Evolutionary conservation across 1,284 basidiomycete genomes (phyloP), one percentile per base, ranked within the genome.

Genomic region (Puccinia polysora): DNA sequence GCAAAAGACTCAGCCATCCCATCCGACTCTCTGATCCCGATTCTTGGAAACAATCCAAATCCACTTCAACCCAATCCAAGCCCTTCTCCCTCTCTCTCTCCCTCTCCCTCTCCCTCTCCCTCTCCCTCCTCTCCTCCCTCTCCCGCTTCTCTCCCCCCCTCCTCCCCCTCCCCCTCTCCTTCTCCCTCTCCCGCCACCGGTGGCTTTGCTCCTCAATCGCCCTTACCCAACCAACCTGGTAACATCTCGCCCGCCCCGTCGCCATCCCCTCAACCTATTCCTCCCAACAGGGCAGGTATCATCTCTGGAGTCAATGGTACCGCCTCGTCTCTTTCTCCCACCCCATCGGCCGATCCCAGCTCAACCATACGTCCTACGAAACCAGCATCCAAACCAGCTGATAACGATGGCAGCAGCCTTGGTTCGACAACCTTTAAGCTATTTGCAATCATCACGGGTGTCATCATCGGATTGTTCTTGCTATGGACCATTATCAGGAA

Each of bases 401-500:
- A 50, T 15, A 36, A 52, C 8, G 15, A 5, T 20, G 36, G 50
- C 18, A 53, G 34, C 40, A 49, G 63, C 10, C 28, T 67, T 23
- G 65, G 50, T 14, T 20, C 50, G 8, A 69, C 53, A 12, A 69
- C 67, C 28, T 34, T 69, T 28, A 69, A 69, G 20, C 38, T 47
- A 4, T 59, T 69, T 14, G 67, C 12, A 7, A 58, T 69, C 32
- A 49, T 69, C 36, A 38, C 55, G 32, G 52, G 40, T 25, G 43
- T 32, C 12, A 7, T 69, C 5, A 40, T 7, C 23, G 55, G 52
- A 15, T 7, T 69, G 30, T 69, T 58, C 55, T n/a, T 69, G 10
- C 53, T 69, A 20, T 69, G 67, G 67, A 69, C 53, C 10, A 49
- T 69, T 7, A 59, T 69, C 56, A 69, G 67, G 32, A 69, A 69